Evolutionary conservation across 768 basidiomycete genomes (phyloP).

Genomic region (Boletus bicolor): DNA sequence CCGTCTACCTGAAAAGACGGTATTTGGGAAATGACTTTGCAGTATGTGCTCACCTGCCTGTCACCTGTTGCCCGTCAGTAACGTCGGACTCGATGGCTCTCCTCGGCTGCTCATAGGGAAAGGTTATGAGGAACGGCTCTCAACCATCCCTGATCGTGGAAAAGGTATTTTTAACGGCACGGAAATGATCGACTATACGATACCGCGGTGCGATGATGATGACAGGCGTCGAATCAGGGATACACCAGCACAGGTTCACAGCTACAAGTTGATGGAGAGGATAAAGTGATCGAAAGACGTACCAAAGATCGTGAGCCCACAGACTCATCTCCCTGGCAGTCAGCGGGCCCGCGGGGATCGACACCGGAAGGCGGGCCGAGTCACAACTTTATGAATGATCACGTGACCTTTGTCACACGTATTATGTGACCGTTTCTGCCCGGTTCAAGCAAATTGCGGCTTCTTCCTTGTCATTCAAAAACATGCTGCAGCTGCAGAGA

Average conservation of each 20-base stretch:
- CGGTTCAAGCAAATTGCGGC: conserved; percentile 20
- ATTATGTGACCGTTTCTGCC: conserved; percentile 16
- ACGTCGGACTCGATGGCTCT: no score
- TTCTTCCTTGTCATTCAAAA: conserved; percentile 14
- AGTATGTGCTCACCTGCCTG: background rate
- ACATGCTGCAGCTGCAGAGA: conserved; percentile 38
- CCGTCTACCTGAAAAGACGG: background rate
- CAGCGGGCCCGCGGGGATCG: no score
- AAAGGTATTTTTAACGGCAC: background rate
- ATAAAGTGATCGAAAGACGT: background rate
- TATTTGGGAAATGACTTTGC: background rate
- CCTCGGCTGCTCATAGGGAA: background rate
- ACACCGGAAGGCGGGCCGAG: background rate
- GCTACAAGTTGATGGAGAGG: background rate
- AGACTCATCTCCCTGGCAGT: no score
- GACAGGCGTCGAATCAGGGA: background rate
- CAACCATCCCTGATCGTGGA: background rate
- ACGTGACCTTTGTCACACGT: conserved; percentile 19
- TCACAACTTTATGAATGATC: background rate
- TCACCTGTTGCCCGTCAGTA: background rate
- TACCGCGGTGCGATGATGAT: background rate
- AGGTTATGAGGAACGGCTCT: background rate
- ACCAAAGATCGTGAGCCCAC: background rate
- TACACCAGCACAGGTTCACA: background rate
- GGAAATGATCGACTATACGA: background rate